A percentile compares a stretch with the other conserved stretches of the same genome.
Evolutionary conservation across 805 yeast species (phyloP).

Genomic region (Jamesozyma hellenica): DNA sequence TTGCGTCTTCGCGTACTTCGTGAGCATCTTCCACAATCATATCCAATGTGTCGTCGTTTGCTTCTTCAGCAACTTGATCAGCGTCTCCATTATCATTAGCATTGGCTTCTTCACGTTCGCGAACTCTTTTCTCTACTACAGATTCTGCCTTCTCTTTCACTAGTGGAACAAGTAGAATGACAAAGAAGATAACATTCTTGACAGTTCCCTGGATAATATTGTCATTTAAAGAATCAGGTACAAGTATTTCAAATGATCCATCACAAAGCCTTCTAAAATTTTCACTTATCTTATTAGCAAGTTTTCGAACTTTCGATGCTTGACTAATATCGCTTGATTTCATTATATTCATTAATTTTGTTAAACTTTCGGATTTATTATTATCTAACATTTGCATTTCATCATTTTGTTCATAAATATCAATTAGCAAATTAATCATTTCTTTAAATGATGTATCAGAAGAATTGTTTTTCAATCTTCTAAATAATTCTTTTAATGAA

Average conservation of each 20-base stretch:
- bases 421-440: background rate
- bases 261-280: background rate
- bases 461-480: background rate
- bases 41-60: background rate
- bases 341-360: background rate
- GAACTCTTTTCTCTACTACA: constrained; percentile 2
- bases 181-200: constrained; percentile 18
- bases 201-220: constrained; percentile 9
- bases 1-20: no score
- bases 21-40: background rate
- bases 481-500: constrained; percentile 3
- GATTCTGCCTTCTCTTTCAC: constrained; percentile 10
- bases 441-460: background rate
- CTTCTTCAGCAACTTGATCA: background rate
- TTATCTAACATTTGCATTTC: background rate
- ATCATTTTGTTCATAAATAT: background rate
- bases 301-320: constrained; percentile 1
- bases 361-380: background rate
- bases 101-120: background rate
- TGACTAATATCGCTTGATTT: background rate
- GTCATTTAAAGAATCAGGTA: constrained; percentile 17
- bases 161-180: constrained; percentile 17
- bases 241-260: constrained; percentile 10
- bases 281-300: background rate
- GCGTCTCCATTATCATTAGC: no score